Base-by-base conservation (phyloP, 2,329 filamentous ascomycete genomes). In the Chaetomium sp. region DNA sequence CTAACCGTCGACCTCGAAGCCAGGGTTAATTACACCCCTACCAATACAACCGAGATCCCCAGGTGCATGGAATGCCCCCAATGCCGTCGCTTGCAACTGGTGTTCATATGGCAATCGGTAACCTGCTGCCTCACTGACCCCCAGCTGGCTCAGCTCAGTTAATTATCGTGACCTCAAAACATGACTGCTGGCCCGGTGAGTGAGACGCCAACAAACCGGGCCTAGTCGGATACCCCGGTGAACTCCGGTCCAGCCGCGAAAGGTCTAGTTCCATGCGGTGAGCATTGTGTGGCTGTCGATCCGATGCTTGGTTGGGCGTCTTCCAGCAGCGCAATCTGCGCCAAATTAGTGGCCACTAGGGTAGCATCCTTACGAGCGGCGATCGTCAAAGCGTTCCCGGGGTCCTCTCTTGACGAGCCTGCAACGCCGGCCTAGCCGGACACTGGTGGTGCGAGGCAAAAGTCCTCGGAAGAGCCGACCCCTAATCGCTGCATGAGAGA, bases 231-330 rank as follows among this genome's bases (percentile, higher is more conserved):
- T 5, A n/a, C 38, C 16, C 35, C 38, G 16, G 38, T n/a, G 38
- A 42, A 42, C 38, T 42, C 38, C 38, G 38, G 38, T 19, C 16
- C 38, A 42, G 16, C 38, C 38, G 16, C 6, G 23, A 54, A 45
- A 4, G 58, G 53, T 21, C 21, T 62, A 57, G 60, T 27, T 49
- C 23, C 50, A 56, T 50, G 42, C 51, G 21, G 4, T 38, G n/a
- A 50, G 38, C 13, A 29, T 42, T 23, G 51, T 50, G 35, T 60
- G 50, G 56, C 57, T 56, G 62, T n/a, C 50, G 62, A 64, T 57
- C 51, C 12, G 27, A 60, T 38, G 63, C 57, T 47, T 60, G 50
- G 27, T 35, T 56, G 42, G 58, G n/a, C 45, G 23, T n/a, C 16
- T n/a, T 19, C 16, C 3, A n/a, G 38, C 38, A 42, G 1, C 31